Conservation (phyloP, 164 flowering plant species). For the Macadamia integrifolia region DNA sequence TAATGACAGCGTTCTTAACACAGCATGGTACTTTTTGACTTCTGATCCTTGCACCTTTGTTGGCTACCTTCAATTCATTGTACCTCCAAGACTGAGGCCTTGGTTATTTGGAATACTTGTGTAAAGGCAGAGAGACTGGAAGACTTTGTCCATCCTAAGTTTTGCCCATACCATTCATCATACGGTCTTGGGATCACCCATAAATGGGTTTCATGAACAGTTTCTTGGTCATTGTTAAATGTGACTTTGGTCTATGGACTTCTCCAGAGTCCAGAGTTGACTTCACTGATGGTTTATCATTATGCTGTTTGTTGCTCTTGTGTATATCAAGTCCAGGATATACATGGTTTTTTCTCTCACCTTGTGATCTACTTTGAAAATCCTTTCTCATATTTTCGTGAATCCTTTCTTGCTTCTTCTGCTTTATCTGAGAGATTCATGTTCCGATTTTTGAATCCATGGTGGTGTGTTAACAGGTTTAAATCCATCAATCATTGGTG, state of each 20-base stretch:
- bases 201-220: no score
- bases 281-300: no score
- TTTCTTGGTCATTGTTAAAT: no score
- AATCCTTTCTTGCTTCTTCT: neutral
- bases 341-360: neutral
- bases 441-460: neutral
- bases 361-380: neutral
- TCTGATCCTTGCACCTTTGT: neutral
- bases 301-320: no score
- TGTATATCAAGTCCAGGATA: neutral
- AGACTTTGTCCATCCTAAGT: neutral
- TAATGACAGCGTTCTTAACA: constrained; percentile 96
- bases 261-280: no score
- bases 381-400: neutral
- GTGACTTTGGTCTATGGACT: no score
- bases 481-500: constrained; percentile 86
- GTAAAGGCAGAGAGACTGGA: neutral
- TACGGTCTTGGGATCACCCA: no score
- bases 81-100: neutral
- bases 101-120: neutral
- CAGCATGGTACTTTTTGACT: constrained; percentile 57
- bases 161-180: neutral
- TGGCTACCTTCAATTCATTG: neutral
- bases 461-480: constrained; percentile 49
- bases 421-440: neutral